Conservation (phyloP, 140 eudicot genomes). For the Flaveria floridana region DNA sequence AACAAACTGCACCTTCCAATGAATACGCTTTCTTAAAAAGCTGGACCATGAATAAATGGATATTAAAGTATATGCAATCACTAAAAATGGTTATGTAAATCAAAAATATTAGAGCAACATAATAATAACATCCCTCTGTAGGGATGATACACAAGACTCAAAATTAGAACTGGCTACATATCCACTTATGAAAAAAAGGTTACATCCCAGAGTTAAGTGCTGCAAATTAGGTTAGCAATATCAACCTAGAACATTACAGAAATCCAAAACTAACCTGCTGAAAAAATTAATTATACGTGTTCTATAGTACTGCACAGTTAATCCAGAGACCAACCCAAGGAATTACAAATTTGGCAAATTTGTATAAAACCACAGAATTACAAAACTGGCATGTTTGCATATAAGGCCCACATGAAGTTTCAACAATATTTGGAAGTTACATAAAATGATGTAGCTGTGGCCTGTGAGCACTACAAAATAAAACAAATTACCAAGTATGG, state of each 20-base stretch:
- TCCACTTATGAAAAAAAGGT: background rate
- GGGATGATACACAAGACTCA: slow-evolving; percentile 4
- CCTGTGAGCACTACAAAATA: background rate
- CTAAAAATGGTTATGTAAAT: background rate
- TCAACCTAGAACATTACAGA: background rate
- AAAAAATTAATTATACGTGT: background rate
- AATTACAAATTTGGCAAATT: background rate
- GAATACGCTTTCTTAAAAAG: background rate
- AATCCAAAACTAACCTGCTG: slow-evolving; percentile 9
- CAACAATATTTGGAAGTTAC: background rate
- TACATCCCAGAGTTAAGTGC: background rate
- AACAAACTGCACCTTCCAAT: background rate
- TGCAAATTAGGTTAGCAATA: slow-evolving; percentile 23
- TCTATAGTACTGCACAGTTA: background rate
- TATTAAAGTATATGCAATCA: background rate
- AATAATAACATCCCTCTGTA: background rate
- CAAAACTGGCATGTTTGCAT: background rate
- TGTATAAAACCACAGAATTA: background rate
- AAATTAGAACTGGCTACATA: background rate
- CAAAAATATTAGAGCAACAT: background rate
- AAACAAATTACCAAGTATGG: slow-evolving; percentile 18
- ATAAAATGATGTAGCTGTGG: background rate
- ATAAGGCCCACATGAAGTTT: background rate
- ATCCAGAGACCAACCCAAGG: slow-evolving; percentile 6
- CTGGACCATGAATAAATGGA: background rate